These are phyloP conservation scores for Termitomyces sp. DNA, from an alignment of 768 basidiomycete genomes.

Conservation along the genomic window DNA sequence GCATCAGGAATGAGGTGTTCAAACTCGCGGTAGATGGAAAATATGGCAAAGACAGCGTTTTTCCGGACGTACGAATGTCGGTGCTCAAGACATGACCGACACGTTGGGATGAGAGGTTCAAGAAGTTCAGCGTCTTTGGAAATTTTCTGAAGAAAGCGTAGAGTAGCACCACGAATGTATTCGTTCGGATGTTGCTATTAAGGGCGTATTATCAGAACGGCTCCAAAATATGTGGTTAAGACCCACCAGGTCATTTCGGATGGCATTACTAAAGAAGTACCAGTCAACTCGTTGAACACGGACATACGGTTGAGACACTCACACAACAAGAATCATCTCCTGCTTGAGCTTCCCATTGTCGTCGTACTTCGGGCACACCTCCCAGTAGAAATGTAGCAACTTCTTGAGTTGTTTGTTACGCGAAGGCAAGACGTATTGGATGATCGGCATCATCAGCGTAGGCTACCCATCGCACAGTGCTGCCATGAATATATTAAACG, in stretches of 20 bases:
- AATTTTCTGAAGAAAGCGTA: slow-evolving; percentile 95
- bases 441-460: slow-evolving; percentile 94
- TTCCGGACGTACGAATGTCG: slow-evolving; percentile 97
- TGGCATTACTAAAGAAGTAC: slow-evolving; percentile 68
- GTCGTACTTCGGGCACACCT: slow-evolving; percentile 97
- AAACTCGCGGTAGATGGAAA: slow-evolving; percentile 91
- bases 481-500: background rate
- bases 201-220: background rate
- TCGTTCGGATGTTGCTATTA: slow-evolving; percentile 97
- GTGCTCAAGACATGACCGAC: slow-evolving; percentile 93
- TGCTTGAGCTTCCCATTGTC: slow-evolving; percentile 97
- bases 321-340: slow-evolving; percentile 99
- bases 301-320: slow-evolving; percentile 29
- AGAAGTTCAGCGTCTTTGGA: slow-evolving; percentile 89
- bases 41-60: slow-evolving; percentile 96
- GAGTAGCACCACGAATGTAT: slow-evolving; percentile 97
- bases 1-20: slow-evolving; percentile 42
- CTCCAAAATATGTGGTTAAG: background rate
- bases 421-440: slow-evolving; percentile 96
- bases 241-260: slow-evolving; percentile 93
- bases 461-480: slow-evolving; percentile 48
- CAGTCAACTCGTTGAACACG: background rate
- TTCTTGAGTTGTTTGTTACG: slow-evolving; percentile 97
- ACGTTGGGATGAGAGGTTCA: slow-evolving; percentile 93
- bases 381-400: slow-evolving; percentile 93